Conservation (phyloP, 2,329 filamentous ascomycete species). For the Colletotrichum horii region DNA sequence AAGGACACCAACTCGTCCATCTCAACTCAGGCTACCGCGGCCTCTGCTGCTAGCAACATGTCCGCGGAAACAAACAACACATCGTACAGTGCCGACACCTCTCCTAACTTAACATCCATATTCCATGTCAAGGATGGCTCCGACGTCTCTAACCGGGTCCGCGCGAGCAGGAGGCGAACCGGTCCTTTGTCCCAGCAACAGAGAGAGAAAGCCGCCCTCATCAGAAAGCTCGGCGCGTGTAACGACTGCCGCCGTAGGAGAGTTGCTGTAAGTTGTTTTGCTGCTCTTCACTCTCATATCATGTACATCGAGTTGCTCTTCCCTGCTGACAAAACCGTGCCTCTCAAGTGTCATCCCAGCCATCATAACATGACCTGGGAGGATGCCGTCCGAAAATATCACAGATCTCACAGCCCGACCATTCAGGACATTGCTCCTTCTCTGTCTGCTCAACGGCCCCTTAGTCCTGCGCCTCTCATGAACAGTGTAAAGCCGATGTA, state of each 20-base stretch:
- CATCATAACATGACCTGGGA: conserved; percentile 68
- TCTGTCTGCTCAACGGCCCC: conserved; percentile 43
- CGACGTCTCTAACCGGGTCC: conserved; percentile 57
- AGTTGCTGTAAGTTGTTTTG: conserved; percentile 57
- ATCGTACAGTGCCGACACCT: conserved; percentile 58
- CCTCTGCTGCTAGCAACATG: conserved; percentile 39
- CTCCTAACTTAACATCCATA: conserved; percentile 53
- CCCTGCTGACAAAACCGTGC: conserved; percentile 16
- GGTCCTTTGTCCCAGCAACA: conserved; percentile 64
- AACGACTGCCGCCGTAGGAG: conserved; percentile 59
- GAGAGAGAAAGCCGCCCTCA: conserved; percentile 63
- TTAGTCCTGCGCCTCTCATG: conserved; percentile 50
- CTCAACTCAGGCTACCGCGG: conserved; percentile 55
- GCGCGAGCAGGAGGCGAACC: conserved; percentile 62
- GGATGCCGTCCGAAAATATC: conserved; percentile 60
- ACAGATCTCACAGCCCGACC: conserved; percentile 55
- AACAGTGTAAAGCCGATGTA: conserved; percentile 43
- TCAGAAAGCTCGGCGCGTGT: conserved; percentile 65
- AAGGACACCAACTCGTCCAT: conserved; percentile 61
- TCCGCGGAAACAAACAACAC: conserved; percentile 54
- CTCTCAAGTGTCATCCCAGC: conserved; percentile 59
- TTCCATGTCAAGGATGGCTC: conserved; percentile 62
- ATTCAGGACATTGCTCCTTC: conserved; percentile 54
- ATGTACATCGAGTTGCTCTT: conserved; percentile 3
- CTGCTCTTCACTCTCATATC: neutral